Percentiles rank a stretch among this genome's conserved stretches.
These are phyloP conservation scores for Mycena leptocephala DNA, from an alignment of 768 basidiomycete genomes.

Conservation along the genomic window DNA sequence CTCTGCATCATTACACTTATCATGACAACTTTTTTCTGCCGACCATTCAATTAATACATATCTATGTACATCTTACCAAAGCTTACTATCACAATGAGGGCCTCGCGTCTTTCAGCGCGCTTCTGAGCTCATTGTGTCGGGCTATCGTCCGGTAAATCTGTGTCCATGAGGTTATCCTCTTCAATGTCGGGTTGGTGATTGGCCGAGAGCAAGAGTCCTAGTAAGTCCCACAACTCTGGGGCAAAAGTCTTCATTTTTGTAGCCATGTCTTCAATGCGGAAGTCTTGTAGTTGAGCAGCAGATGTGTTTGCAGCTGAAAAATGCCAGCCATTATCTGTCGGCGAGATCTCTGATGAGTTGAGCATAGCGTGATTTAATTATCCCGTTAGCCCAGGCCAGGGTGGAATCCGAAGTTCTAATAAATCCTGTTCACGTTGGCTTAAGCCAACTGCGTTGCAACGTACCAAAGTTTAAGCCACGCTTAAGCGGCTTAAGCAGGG, in stretches of 20 bases:
- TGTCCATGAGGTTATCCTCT: not conserved
- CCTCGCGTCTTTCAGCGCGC: constrained; percentile 1
- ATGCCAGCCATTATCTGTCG: constrained; percentile 19
- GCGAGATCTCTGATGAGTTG: not conserved
- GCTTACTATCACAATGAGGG: constrained; percentile 3
- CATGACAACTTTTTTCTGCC: constrained; percentile 29
- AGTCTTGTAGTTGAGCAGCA: constrained; percentile 24
- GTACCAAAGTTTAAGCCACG: too few species aligned
- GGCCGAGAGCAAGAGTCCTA: constrained; percentile 19
- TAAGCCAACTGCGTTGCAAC: too few species aligned
- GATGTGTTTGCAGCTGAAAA: constrained; percentile 11
- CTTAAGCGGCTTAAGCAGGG: too few species aligned
- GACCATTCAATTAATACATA: not conserved
- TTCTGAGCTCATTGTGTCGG: not conserved
- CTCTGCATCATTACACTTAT: constrained; percentile 37
- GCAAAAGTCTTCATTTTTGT: not conserved
- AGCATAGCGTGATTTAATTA: not conserved
- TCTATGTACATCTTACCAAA: not conserved
- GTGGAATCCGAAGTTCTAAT: too few species aligned
- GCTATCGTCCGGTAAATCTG: not conserved
- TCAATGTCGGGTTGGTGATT: not conserved
- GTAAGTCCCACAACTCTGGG: constrained; percentile 29
- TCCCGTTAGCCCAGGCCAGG: not conserved
- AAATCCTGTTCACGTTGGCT: too few species aligned
- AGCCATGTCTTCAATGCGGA: constrained; percentile 34